These are phyloP conservation scores for Lactarius akahatsu DNA, from an alignment of 768 basidiomycete species.

Conservation along the genomic window DNA sequence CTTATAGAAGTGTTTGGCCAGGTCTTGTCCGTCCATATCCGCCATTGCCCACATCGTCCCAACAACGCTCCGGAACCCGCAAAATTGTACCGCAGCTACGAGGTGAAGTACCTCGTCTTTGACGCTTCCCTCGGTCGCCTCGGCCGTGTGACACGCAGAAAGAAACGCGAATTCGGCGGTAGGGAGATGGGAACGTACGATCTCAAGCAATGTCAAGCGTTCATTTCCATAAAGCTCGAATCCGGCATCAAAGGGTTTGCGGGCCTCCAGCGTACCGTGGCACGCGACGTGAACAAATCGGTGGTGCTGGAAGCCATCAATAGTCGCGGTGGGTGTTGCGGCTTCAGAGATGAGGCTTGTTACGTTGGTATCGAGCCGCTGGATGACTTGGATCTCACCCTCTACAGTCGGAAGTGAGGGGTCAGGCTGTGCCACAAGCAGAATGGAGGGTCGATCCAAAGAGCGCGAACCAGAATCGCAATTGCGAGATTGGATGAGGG, in stretches of 20 bases:
- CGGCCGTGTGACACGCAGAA: background rate
- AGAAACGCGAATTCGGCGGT: background rate
- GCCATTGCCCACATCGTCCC: slow-evolving; percentile 7
- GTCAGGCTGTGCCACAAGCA: background rate
- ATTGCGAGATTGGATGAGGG: too few species aligned
- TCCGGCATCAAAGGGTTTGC: background rate
- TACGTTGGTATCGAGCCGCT: background rate
- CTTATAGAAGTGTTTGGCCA: too few species aligned
- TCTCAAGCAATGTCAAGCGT: background rate
- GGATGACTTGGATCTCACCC: background rate
- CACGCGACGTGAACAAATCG: slow-evolving; percentile 4
- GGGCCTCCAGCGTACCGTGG: background rate
- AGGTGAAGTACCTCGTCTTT: too few species aligned
- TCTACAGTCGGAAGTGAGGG: background rate
- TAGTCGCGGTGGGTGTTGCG: too few species aligned
- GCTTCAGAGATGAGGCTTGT: background rate
- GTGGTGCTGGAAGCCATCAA: background rate
- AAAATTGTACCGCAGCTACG: too few species aligned
- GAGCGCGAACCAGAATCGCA: too few species aligned
- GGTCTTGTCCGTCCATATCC: background rate
- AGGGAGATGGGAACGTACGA: background rate
- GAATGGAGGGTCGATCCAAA: too few species aligned
- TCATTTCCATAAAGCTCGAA: background rate
- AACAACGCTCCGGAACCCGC: background rate
- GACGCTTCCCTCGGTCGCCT: background rate